Evolutionary conservation across 257 asterid genomes (phyloP), one percentile per base, ranked within the genome.

Genomic region (Penstemon davidsonii): DNA sequence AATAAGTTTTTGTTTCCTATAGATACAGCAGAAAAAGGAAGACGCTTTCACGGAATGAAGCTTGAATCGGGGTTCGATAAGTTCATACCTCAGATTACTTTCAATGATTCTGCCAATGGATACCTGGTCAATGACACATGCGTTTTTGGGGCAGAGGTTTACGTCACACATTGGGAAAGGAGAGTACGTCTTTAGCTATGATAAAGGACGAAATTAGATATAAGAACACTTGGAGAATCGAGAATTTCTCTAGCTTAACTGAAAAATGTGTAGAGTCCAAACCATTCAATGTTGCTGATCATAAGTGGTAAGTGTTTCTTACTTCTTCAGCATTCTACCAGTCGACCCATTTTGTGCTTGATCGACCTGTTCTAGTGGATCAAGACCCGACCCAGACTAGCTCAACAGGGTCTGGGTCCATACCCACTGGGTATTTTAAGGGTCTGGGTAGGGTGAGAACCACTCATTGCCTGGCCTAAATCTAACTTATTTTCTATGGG

Each of bases 101-200:
- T 89, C 66, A 75, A 67, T 15, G 83, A 89, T 70, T 63, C 84
- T 37, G 58, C 65, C 40, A 83, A 87, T 8, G 96, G 95, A 8
- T 89, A 87, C 75, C 75, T 83, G 57, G 73, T 77, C 7, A 62
- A 87, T 6, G 92, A 87, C 58, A 74, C 65, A 0, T 83, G 90
- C 39, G 79, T 83, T n/a, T 80, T 89, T 68, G 96, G 90, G 52
- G 90, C 87, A 18, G 92, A 87, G 61, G 75, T 89, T 18, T 86
- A 85, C 52, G 73, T 86, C 50, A 39, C 69, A 49, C 55, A 69
- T 55, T 0, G 82, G 75, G 47, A 81, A 70, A 79, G 90, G 84
- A 19, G 95, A n/a, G n/a, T n/a, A n/a, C 85, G 66, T 57, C 74
- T 55, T 68, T 89, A 59, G 67, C 78, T 10, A 83, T 86, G 96